These are phyloP conservation scores for Penicillium flavigenum DNA, from an alignment of 495 filamentous ascomycete genomes.

Conservation along the genomic window DNA sequence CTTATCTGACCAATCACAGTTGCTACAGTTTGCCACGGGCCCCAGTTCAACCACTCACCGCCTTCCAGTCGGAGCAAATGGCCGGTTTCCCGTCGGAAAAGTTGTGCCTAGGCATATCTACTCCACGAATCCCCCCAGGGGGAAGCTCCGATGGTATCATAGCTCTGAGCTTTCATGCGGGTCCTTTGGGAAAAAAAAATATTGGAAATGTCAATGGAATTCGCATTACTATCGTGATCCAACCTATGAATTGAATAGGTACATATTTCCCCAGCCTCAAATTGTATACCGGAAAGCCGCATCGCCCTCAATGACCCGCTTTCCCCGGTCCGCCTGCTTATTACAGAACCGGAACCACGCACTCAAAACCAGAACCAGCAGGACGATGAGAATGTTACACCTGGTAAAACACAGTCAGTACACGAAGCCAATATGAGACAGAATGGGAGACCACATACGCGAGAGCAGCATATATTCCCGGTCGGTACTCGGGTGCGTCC, in stretches of 20 bases:
- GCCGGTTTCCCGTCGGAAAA: conserved; percentile 6
- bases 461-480: conserved; percentile 53
- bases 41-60: background rate
- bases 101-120: background rate
- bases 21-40: background rate
- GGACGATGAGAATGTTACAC: conserved; percentile 45
- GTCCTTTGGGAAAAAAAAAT: background rate
- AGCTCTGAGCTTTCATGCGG: conserved; percentile 8
- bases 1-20: conserved; percentile 15
- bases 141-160: conserved; percentile 5
- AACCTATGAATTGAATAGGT: background rate
- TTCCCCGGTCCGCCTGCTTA: conserved; percentile 37
- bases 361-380: conserved; percentile 34
- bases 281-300: conserved; percentile 43
- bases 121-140: conserved; percentile 7
- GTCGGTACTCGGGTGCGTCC: conserved; percentile 57
- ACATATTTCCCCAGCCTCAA: conserved; percentile 8
- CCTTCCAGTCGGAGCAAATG: background rate
- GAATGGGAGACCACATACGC: conserved; percentile 31
- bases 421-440: background rate
- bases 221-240: background rate
- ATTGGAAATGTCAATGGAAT: background rate
- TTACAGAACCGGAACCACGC: conserved; percentile 40
- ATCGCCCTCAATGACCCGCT: conserved; percentile 39
- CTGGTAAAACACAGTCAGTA: conserved; percentile 23